Conservation (phyloP, 306 rosid genomes). For the Potentilla sterilis region DNA sequence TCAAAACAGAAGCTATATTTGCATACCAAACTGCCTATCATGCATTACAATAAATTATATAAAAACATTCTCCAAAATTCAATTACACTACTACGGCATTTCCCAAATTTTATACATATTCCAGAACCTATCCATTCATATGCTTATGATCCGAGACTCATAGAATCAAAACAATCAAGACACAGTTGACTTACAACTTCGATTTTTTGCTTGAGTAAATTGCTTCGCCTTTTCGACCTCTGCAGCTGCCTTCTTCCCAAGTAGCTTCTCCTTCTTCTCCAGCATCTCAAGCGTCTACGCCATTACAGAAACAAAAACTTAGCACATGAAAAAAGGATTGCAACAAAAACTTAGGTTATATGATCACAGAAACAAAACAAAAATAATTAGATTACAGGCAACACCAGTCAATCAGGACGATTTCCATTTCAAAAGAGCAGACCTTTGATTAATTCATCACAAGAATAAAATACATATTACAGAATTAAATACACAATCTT, state of each 20-base stretch:
- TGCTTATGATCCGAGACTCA: background rate
- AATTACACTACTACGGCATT: background rate
- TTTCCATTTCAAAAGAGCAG: background rate
- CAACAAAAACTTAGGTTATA: background rate
- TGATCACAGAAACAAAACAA: background rate
- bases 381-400: background rate
- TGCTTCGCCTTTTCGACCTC: conserved; percentile 95
- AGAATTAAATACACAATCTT: background rate
- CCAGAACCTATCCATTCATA: background rate
- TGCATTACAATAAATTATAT: background rate
- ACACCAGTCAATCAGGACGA: background rate
- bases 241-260: conserved; percentile 65
- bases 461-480: background rate
- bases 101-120: too few relatives aligned
- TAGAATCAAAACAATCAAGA: background rate
- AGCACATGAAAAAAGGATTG: background rate
- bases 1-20: background rate
- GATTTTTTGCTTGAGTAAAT: conserved; percentile 70
- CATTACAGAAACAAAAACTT: background rate
- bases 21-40: background rate
- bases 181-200: conserved; percentile 50
- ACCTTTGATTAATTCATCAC: background rate
- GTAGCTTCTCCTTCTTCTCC: conserved; percentile 96
- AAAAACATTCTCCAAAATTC: background rate
- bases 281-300: conserved; percentile 95